Percentiles rank a stretch among this genome's conserved stretches.
phyloP scores from a whole-genome alignment of 2,329 filamentous ascomycete genomes.

The Sporothrix pallida region DNA sequence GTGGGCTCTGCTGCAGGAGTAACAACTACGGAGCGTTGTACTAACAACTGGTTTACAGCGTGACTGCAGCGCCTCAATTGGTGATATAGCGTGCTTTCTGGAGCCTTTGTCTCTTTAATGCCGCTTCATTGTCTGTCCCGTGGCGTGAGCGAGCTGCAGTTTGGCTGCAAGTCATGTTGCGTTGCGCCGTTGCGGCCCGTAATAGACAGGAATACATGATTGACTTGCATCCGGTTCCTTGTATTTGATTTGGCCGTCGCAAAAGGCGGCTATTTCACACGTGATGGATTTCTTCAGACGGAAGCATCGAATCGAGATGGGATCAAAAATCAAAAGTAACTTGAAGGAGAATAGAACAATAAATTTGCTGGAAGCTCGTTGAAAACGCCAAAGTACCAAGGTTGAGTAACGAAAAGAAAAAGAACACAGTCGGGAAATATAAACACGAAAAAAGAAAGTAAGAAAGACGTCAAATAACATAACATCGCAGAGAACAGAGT shows the following conservation, averaged over 20 bases:
- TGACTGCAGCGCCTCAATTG: neutral
- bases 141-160: conserved; percentile 28
- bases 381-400: neutral
- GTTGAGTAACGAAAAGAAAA: neutral
- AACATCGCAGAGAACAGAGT: neutral
- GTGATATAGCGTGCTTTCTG: neutral
- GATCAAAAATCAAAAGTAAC: neutral
- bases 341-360: neutral
- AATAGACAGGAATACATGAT: neutral
- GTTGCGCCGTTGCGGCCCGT: neutral
- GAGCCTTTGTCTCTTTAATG: neutral
- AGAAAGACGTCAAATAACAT: neutral
- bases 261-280: conserved; percentile 6
- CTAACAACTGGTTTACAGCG: neutral
- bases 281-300: neutral
- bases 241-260: neutral
- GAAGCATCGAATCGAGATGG: too few relatives aligned
- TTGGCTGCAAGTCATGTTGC: conserved; percentile 24
- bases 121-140: neutral
- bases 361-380: too few relatives aligned
- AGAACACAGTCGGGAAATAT: neutral
- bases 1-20: neutral
- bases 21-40: too few relatives aligned
- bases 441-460: neutral
- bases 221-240: neutral